These are phyloP conservation scores for Eutrema heterophyllum DNA, from an alignment of 345 rosid species.

Conservation along the genomic window DNA sequence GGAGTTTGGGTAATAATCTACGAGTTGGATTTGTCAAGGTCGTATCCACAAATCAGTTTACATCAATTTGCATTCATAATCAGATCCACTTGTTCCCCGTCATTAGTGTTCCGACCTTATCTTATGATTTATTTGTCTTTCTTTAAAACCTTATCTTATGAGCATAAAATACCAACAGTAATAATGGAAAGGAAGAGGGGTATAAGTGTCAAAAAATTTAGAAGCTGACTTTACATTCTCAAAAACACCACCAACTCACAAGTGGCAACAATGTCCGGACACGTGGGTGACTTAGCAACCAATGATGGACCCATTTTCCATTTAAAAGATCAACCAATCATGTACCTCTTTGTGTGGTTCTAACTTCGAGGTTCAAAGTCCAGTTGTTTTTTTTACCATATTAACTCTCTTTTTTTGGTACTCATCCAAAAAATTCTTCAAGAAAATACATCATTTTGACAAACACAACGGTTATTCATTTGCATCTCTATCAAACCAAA, in stretches of 20 bases:
- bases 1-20: not conserved
- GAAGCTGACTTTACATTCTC: slow-evolving; percentile 7
- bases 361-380: slow-evolving; percentile 3
- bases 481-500: not conserved
- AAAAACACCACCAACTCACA: slow-evolving; percentile 20
- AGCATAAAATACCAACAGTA: slow-evolving; percentile 9
- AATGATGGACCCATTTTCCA: slow-evolving; percentile 18
- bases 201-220: not conserved
- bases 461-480: not conserved
- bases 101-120: not conserved
- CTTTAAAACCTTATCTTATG: not conserved
- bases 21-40: not conserved
- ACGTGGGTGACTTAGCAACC: slow-evolving; percentile 26
- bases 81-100: slow-evolving; percentile 25
- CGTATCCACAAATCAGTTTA: not conserved
- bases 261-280: slow-evolving; percentile 17
- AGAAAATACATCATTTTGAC: not conserved
- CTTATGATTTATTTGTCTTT: not conserved
- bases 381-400: not conserved
- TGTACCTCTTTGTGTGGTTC: slow-evolving; percentile 26
- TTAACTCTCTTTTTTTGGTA: not conserved
- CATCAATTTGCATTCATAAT: not conserved
- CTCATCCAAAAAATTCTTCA: not conserved
- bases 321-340: slow-evolving; percentile 23
- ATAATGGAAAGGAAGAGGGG: not conserved